Evolutionary conservation across 768 basidiomycete genomes (phyloP).

Genomic region (Xerocomellus amylosporus): DNA sequence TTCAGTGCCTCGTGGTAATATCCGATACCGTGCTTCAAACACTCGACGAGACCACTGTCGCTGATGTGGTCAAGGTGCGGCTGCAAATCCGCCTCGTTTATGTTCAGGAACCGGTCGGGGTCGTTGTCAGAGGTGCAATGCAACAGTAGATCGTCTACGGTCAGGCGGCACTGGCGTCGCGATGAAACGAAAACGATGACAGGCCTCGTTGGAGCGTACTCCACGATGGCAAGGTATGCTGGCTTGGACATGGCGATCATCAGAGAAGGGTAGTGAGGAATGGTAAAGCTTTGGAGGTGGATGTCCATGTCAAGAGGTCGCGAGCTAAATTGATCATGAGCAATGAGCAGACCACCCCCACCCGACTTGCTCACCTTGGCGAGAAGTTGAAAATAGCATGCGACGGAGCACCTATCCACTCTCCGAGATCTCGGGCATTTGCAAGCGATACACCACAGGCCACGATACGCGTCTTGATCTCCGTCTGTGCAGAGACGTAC

Average conservation of each 20-base stretch:
- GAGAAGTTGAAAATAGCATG: constrained; percentile 99
- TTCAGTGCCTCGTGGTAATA: constrained; percentile 94
- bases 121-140: constrained; percentile 89
- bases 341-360: not conserved
- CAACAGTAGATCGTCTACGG: constrained; percentile 85
- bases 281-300: constrained; percentile 91
- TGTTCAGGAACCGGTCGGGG: constrained; percentile 83
- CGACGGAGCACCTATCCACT: constrained; percentile 94
- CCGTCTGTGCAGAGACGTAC: constrained; percentile 92
- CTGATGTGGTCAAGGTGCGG: constrained; percentile 84
- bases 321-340: constrained; percentile 49
- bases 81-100: constrained; percentile 76
- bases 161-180: constrained; percentile 88
- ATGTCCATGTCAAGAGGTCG: constrained; percentile 98
- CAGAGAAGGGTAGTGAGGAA: constrained; percentile 96
- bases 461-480: constrained; percentile 89
- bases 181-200: constrained; percentile 93
- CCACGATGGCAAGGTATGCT: constrained; percentile 87
- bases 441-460: constrained; percentile 94
- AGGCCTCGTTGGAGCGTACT: constrained; percentile 81
- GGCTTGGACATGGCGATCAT: constrained; percentile 99
- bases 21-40: constrained; percentile 85
- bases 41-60: constrained; percentile 75
- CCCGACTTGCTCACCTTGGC: constrained; percentile 55
- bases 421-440: constrained; percentile 92